Base-by-base conservation (phyloP, 2,329 filamentous ascomycete species). In the Helotiales sp. region DNA sequence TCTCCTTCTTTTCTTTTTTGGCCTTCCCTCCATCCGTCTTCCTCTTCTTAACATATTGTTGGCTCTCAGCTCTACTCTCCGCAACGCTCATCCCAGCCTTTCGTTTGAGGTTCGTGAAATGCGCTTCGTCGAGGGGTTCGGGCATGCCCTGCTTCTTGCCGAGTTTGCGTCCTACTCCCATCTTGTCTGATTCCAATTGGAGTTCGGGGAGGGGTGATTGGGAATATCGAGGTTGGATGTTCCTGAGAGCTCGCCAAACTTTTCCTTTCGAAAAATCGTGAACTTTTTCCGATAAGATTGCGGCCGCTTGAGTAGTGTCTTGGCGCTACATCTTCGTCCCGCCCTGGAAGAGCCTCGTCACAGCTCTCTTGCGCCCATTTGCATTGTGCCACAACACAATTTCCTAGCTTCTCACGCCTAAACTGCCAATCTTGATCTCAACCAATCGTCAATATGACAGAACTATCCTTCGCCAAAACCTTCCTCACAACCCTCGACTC, bases 131-230 rank as follows among this genome's bases (percentile, higher is more conserved):
- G 65, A 97, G 82, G 64, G 89, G 82, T 70, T 89, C 84, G 54
- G 95, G 95, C 64, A 88, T 81, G 55, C 92, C 93, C 83, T 98
- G 95, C 78, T 97, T 97, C 75, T 93, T 90, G 5, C 40, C 40
- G 88, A 97, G 96, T 69, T 93, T 91, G 73, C 92, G 89, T 74
- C 92, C 90, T 62, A 86, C 84, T 79, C 91, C 93, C 93, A 96
- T 96, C 70, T 73, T 85, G 72, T 72, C 65, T 24, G 33, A 55
- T 48, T 22, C 29, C 17, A 46, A 42, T 25, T 42, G 13, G 27
- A 50, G 30, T 27, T 36, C 17, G 40, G 24, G 52, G 48, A 57
- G 50, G 29, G 19, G 31, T 55, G 38, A 49, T 55, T 47, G 49
- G 30, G n/a, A 38, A 33, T 36, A 42, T 30, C n/a, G 29, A 59